Evolutionary conservation across 2,329 filamentous ascomycete species (phyloP).

Genomic region (Aspergillus novofumigatus): DNA sequence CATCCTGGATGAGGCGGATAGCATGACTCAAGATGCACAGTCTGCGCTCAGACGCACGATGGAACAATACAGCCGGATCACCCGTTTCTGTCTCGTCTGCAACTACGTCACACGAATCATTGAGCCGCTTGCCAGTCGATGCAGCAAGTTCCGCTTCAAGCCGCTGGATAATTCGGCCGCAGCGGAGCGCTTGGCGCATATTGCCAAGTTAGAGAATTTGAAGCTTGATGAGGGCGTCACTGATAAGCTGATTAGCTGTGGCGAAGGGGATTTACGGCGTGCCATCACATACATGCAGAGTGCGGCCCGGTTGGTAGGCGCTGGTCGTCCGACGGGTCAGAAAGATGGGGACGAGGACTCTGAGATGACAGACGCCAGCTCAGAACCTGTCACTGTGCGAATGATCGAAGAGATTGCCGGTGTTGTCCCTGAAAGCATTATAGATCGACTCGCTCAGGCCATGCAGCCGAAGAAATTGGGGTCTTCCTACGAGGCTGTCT

Average conservation of each 20-base stretch:
- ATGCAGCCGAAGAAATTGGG: slow-evolving; percentile 67
- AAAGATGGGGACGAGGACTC: slow-evolving; percentile 53
- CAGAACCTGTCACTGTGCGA: slow-evolving; percentile 62
- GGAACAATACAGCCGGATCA: slow-evolving; percentile 97
- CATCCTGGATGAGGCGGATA: slow-evolving; percentile 95
- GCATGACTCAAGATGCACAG: slow-evolving; percentile 98
- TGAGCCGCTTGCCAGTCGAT: slow-evolving; percentile 87
- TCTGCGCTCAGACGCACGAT: slow-evolving; percentile 89
- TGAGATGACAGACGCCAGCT: slow-evolving; percentile 55
- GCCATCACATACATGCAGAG: slow-evolving; percentile 96
- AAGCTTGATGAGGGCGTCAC: slow-evolving; percentile 71
- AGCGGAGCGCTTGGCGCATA: slow-evolving; percentile 71
- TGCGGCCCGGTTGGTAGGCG: slow-evolving; percentile 81
- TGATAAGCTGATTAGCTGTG: slow-evolving; percentile 78
- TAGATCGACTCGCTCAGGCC: slow-evolving; percentile 66
- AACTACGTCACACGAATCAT: slow-evolving; percentile 99
- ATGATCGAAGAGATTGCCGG: slow-evolving; percentile 94
- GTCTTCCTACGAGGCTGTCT: slow-evolving; percentile 67
- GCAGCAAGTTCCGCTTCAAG: slow-evolving; percentile 98
- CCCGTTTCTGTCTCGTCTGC: slow-evolving; percentile 93
- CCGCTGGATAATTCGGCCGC: slow-evolving; percentile 84
- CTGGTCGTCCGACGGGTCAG: slow-evolving; percentile 43
- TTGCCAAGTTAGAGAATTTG: slow-evolving; percentile 76
- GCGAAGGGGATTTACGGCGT: slow-evolving; percentile 90
- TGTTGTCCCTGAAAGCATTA: slow-evolving; percentile 74